Conservation (phyloP, 345 rosid genomes). For the Noccaea caerulescens region DNA sequence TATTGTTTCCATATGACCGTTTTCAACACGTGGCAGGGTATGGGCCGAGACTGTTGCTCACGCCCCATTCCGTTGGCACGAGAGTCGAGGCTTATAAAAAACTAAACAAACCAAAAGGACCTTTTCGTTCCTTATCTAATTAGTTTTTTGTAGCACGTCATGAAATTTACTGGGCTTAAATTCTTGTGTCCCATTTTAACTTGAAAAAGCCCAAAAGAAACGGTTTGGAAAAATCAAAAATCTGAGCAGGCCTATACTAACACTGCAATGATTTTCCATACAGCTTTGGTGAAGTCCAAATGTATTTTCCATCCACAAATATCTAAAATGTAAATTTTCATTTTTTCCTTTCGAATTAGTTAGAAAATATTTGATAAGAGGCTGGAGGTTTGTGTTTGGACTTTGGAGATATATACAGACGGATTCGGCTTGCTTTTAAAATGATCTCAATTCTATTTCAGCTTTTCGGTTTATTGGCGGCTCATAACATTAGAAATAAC, state of each 20-base stretch:
- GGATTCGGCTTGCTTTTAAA: neutral
- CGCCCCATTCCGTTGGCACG: slow-evolving; percentile 34
- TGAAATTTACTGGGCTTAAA: slow-evolving; percentile 14
- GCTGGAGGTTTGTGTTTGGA: too few species aligned
- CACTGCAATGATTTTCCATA: neutral
- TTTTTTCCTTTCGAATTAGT: too few species aligned
- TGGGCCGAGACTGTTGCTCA: slow-evolving; percentile 26
- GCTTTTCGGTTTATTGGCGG: neutral
- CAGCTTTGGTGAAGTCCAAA: neutral
- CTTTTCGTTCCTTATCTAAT: too few species aligned
- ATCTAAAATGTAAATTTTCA: too few species aligned
- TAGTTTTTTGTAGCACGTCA: neutral
- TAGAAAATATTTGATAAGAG: too few species aligned
- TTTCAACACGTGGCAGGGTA: slow-evolving; percentile 6
- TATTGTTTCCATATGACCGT: slow-evolving; percentile 6
- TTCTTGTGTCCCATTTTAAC: neutral
- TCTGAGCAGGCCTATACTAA: neutral
- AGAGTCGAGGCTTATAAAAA: neutral
- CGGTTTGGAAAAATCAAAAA: neutral
- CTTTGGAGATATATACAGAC: too few species aligned
- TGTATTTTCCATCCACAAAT: too few species aligned
- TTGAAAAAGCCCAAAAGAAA: neutral
- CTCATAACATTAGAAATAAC: neutral
- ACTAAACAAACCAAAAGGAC: too few species aligned
- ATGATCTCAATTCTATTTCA: neutral